Evolutionary conservation across 2,329 filamentous ascomycete species (phyloP).

Genomic region (Diatrype stigma): DNA sequence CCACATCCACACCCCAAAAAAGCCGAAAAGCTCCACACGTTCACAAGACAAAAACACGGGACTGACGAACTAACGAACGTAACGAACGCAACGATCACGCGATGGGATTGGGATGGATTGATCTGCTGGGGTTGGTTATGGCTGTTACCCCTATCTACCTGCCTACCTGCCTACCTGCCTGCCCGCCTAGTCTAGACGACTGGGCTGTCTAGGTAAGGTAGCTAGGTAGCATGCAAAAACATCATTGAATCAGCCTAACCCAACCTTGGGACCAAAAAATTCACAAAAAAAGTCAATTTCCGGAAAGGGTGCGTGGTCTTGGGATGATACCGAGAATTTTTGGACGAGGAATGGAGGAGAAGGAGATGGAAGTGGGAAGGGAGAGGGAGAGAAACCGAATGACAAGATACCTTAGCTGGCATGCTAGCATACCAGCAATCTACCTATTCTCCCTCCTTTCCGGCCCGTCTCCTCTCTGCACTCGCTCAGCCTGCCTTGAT

Average conservation of each 20-base stretch:
- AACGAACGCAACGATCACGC: conserved; percentile 15
- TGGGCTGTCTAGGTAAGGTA: conserved; percentile 4
- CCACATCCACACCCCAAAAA: too few relatives aligned
- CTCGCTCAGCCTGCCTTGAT: conserved; percentile 25
- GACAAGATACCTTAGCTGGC: too few relatives aligned
- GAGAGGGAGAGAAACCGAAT: too few relatives aligned
- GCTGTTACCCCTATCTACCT: too few relatives aligned
- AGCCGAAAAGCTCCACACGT: conserved; percentile 7
- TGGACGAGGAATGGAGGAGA: conserved; percentile 12
- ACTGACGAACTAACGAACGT: too few relatives aligned
- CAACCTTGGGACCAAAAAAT: conserved; percentile 5
- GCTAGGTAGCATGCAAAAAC: not conserved
- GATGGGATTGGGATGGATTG: conserved; percentile 6
- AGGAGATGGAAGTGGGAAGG: conserved; percentile 4
- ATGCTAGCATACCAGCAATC: not conserved
- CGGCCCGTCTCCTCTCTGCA: not conserved
- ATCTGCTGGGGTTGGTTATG: too few relatives aligned
- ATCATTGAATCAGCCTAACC: not conserved
- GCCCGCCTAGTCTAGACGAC: conserved; percentile 16
- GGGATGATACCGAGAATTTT: too few relatives aligned
- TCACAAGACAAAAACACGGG: conserved; percentile 7
- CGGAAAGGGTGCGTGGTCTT: too few relatives aligned
- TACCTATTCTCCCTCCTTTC: not conserved
- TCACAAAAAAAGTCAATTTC: conserved; percentile 10
- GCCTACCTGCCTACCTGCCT: too few relatives aligned